Evolutionary conservation across 2,329 filamentous ascomycete genomes (phyloP).

Genomic region (Ustulina deusta): DNA sequence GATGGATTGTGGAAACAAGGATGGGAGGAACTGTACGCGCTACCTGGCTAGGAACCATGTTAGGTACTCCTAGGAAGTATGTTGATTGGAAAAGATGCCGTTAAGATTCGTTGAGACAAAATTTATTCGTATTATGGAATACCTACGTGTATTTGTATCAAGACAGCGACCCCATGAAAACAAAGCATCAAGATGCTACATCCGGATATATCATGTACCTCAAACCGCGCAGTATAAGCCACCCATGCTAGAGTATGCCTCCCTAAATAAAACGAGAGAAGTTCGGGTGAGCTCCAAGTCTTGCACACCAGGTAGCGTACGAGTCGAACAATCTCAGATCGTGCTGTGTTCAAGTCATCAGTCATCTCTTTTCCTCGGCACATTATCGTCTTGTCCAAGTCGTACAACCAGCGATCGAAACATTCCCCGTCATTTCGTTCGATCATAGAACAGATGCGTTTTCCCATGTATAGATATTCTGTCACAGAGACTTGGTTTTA

Average conservation of each 20-base stretch:
- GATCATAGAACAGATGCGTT: slow-evolving; percentile 1
- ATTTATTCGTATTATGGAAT: slow-evolving; percentile 25
- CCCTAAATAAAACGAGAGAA: slow-evolving; percentile 11
- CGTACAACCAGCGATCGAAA: slow-evolving; percentile 30
- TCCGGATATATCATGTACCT: slow-evolving; percentile 33
- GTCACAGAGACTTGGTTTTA: slow-evolving; percentile 46
- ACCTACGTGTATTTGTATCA: slow-evolving; percentile 28
- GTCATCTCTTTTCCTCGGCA: slow-evolving; percentile 36
- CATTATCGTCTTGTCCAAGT: slow-evolving; percentile 38
- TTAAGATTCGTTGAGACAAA: neutral
- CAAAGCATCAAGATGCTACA: slow-evolving; percentile 32
- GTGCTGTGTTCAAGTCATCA: slow-evolving; percentile 39
- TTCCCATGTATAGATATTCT: slow-evolving; percentile 16
- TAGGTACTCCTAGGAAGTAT: neutral
- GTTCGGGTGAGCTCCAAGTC: slow-evolving; percentile 3
- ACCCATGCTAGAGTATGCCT: slow-evolving; percentile 24
- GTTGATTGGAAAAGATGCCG: neutral
- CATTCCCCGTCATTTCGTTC: slow-evolving; percentile 16
- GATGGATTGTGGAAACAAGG: neutral
- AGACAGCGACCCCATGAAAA: slow-evolving; percentile 16
- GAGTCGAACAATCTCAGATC: slow-evolving; percentile 42
- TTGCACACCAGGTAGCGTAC: slow-evolving; percentile 39
- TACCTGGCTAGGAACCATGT: neutral
- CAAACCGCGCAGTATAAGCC: slow-evolving; percentile 26
- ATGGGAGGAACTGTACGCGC: neutral